Evolutionary conservation across 1,284 basidiomycete species (phyloP), one percentile per base, ranked within the genome.

Genomic region (Ustilago tritici): DNA sequence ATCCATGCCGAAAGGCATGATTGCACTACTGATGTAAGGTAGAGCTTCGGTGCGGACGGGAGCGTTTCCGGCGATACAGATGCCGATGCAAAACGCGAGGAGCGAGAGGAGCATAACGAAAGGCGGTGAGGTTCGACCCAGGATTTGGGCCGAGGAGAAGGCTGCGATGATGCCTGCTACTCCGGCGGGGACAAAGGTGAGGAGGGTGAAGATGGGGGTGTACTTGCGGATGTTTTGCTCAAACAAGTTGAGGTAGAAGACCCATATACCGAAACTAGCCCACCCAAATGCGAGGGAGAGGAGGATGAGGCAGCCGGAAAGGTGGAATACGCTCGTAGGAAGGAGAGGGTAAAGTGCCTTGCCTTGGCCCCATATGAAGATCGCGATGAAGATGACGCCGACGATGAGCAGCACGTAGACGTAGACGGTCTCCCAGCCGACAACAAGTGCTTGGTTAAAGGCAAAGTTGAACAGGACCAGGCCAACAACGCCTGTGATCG

Each of bases 1-100:
- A 61, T 83, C 82, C 69, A 82, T 80, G 0, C 82, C 81, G 8
- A 78, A 70, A 6, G 79, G 78, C 56, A 75, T 72, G 50, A 80
- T 54, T 11, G 28, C 52, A 7, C 57, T 54, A 1, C 72, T 63
- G 15, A 79, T 55, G 52, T 80, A 84, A 0, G 62, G 49, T 14
- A 76, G 61, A 10, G 66, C 55, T 7, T 36, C 57, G 15, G 69
- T 61, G 2, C 63, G n/a, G 8, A 72, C 67, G 0, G 81, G 78
- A 23, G 65, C 65, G 7, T 55, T 64, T 0, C 74, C 75, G 4
- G 76, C 53, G 23, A 82, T 36, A 38, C 61, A 40, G 60, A 46
- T 80, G 32, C 78, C 81, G 46, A 77, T 57, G 55, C 73, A 71
- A 49, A 84, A 84, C 4, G 67, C 69, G 23, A 68, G 67, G 40